Percentiles rank a stretch among this genome's conserved stretches.
phyloP scores from a whole-genome alignment of 805 yeast genomes.

The Torulaspora delbrueckii region DNA sequence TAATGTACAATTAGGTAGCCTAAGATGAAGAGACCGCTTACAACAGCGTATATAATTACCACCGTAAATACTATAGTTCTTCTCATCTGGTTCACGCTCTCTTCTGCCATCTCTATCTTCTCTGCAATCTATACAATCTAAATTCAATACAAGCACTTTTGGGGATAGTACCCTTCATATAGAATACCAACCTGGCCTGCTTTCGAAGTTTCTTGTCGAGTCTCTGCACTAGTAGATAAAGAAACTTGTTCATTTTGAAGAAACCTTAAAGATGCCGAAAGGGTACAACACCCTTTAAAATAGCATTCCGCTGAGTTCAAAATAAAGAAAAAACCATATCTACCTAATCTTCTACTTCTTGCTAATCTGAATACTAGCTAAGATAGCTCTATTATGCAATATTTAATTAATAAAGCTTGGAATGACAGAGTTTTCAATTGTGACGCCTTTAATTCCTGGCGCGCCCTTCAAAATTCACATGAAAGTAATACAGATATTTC shows the following conservation, averaged over 20 bases:
- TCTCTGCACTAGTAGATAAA: neutral
- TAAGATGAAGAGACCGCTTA: neutral
- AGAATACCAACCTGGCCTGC: no score
- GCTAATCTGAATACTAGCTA: neutral
- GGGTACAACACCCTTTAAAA: neutral
- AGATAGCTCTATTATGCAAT: neutral
- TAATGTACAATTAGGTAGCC: neutral
- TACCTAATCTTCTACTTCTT: neutral
- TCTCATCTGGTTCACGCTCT: neutral
- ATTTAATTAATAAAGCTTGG: neutral
- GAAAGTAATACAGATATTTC: neutral
- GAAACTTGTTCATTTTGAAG: neutral
- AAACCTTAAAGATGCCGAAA: neutral
- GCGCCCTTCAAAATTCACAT: conserved; percentile 1
- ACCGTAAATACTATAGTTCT: neutral
- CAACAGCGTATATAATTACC: neutral
- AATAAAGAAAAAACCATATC: neutral
- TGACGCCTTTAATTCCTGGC: neutral
- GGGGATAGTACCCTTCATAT: no score
- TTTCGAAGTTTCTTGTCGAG: no score
- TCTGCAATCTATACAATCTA: no score
- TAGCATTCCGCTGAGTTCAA: neutral
- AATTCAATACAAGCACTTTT: no score
- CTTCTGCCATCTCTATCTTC: neutral
- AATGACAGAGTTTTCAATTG: neutral